Evolutionary conservation across 495 filamentous ascomycete genomes (phyloP), one percentile per base, ranked within the genome.

Genomic region (Baudoinia panamericana): DNA sequence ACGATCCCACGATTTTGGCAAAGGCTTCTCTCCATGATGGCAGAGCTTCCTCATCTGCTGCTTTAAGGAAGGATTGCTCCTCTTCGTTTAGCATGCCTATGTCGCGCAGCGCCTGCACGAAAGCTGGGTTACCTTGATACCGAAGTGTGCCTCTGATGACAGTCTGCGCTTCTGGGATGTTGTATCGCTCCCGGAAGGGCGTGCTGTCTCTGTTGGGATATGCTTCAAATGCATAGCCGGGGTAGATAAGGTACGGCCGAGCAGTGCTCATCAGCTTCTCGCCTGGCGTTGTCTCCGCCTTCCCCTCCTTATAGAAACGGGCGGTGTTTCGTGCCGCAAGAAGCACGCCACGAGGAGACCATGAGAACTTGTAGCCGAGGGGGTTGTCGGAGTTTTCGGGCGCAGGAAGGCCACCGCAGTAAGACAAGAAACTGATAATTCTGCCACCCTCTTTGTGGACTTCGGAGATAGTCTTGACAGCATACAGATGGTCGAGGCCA

Each of bases 121-220:
- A 82, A 61, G 93, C 74, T 6, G 85, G 83, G 71, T 92, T 90
- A 20, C 87, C 87, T 46, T 73, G 67, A 63, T 86, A 93, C 31
- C 85, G 68, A 25, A 93, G 74, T 19, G 86, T 90, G 36, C 84
- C 84, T 34, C 75, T 62, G 50, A 81, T 64, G 59, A 84, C 68
- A 31, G 73, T 83, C 53, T 80, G 60, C 5, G 77, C 78, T 62
- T 95, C 87, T 41, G 87, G 87, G 55, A 95, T 95, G 55, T 68
- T 71, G 72, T 95, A 97, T 28, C 80, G 72, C 67, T 92, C 82
- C 46, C 73, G 75, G 72, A 82, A 96, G 13, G 76, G 69, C 0
- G 76, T 85, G 1, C 82, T 90, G 62, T 95, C 85, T 39, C 88
- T 70, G 72, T 95, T 95, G 9, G 84, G 83, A 60, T 96, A 97